Conservation (phyloP, 2,329 filamentous ascomycete genomes). For the Colletotrichum orbiculare region DNA sequence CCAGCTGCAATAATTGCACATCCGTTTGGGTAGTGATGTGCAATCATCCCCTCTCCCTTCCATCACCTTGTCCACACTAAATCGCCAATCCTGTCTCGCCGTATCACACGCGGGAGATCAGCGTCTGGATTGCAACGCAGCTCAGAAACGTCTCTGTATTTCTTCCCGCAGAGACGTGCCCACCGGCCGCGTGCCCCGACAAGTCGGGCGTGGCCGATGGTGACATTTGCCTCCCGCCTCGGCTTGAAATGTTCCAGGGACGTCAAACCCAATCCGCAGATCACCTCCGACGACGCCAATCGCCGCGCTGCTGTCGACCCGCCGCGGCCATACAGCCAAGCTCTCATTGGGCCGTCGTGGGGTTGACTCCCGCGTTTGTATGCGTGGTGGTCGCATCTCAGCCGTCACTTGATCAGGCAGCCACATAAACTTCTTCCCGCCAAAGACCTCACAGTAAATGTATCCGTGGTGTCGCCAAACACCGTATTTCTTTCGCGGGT, state of each 20-base stretch:
- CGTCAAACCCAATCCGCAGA: constrained; percentile 11
- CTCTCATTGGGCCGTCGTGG: constrained; percentile 8
- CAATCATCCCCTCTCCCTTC: constrained; percentile 5
- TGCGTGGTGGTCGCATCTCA: constrained; percentile 3
- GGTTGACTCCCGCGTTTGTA: constrained; percentile 8
- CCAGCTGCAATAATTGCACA: too few species aligned
- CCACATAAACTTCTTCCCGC: constrained; percentile 17
- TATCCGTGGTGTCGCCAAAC: too few species aligned
- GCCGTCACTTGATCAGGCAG: constrained; percentile 23
- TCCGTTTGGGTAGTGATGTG: neutral
- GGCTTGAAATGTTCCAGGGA: constrained; percentile 1
- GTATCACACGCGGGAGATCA: constrained; percentile 22
- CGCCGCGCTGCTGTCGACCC: neutral
- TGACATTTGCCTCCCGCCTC: constrained; percentile 13
- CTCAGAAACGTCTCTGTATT: too few species aligned
- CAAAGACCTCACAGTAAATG: too few species aligned
- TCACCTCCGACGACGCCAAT: constrained; percentile 23
- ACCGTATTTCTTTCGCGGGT: too few species aligned
- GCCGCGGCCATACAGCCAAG: constrained; percentile 8
- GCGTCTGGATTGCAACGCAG: constrained; percentile 12
- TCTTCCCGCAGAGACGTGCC: neutral
- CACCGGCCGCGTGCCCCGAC: constrained; percentile 20
- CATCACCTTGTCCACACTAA: neutral
- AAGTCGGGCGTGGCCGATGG: constrained; percentile 18
- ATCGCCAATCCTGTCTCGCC: neutral